Evolutionary conservation across 805 yeast genomes (phyloP).

Genomic region (Kuraishia molischiana): DNA sequence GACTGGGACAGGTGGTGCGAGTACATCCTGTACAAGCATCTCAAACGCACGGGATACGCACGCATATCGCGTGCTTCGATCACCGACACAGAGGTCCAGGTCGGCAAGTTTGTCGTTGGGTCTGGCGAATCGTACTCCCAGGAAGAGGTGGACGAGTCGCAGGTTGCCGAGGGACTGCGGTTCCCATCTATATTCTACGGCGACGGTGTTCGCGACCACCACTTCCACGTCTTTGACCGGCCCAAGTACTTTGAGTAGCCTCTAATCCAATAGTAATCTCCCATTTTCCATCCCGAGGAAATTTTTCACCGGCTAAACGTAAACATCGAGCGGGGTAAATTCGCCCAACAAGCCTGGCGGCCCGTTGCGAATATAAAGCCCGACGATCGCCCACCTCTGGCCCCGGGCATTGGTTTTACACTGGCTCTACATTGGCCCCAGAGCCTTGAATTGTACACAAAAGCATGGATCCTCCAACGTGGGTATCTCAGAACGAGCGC

Average conservation of each 20-base stretch:
- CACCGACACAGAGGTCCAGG: slow-evolving; percentile 94
- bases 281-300: too few relatives aligned
- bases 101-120: slow-evolving; percentile 73
- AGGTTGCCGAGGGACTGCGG: slow-evolving; percentile 50
- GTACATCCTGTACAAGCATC: slow-evolving; percentile 79
- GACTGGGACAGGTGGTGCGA: slow-evolving; percentile 99
- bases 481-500: too few relatives aligned
- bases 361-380: too few relatives aligned
- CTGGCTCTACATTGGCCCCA: too few relatives aligned
- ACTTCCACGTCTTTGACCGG: slow-evolving; percentile 89
- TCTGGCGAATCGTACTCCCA: slow-evolving; percentile 22
- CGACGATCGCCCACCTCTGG: too few relatives aligned
- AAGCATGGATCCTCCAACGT: too few relatives aligned
- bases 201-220: slow-evolving; percentile 89
- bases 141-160: slow-evolving; percentile 41
- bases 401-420: too few relatives aligned
- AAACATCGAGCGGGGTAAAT: too few relatives aligned
- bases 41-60: slow-evolving; percentile 88
- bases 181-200: slow-evolving; percentile 79
- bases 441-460: too few relatives aligned
- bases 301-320: too few relatives aligned
- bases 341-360: too few relatives aligned
- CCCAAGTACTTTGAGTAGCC: slow-evolving; percentile 68
- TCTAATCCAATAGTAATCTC: too few relatives aligned
- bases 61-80: slow-evolving; percentile 87